These are phyloP conservation scores for Botrytis fabae DNA, from an alignment of 2,329 filamentous ascomycete species.

Conservation along the genomic window DNA sequence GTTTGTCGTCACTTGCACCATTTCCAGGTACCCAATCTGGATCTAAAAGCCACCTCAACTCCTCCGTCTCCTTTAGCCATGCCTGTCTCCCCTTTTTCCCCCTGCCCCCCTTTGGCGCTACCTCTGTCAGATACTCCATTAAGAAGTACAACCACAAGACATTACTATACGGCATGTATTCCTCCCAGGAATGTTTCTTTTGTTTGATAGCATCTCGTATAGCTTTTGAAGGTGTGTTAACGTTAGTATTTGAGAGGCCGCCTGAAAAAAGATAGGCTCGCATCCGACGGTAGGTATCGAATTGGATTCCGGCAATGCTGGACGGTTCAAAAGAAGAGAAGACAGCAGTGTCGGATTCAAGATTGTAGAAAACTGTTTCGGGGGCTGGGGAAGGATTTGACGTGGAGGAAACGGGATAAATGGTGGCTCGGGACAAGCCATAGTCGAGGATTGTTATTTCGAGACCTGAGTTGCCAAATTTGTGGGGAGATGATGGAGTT, in stretches of 20 bases:
- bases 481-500: slow-evolving; percentile 30
- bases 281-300: slow-evolving; percentile 58
- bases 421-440: slow-evolving; percentile 60
- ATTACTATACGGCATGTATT: slow-evolving; percentile 61
- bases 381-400: slow-evolving; percentile 32
- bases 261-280: slow-evolving; percentile 33
- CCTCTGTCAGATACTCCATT: slow-evolving; percentile 19
- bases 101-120: slow-evolving; percentile 5
- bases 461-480: slow-evolving; percentile 60
- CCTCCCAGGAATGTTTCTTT: slow-evolving; percentile 48
- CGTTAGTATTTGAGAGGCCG: slow-evolving; percentile 24
- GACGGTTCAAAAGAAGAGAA: slow-evolving; percentile 54
- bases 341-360: slow-evolving; percentile 59
- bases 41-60: slow-evolving; percentile 13
- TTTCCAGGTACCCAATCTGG: background rate
- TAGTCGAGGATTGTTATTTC: slow-evolving; percentile 67
- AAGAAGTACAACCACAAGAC: slow-evolving; percentile 61
- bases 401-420: slow-evolving; percentile 38
- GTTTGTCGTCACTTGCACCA: background rate
- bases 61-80: background rate
- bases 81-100: background rate
- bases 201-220: slow-evolving; percentile 8
- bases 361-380: slow-evolving; percentile 54
- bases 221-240: slow-evolving; percentile 3
- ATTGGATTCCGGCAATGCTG: slow-evolving; percentile 47